phyloP scores from a whole-genome alignment of 305 asterid genomes.

The Rubia peregrina region DNA sequence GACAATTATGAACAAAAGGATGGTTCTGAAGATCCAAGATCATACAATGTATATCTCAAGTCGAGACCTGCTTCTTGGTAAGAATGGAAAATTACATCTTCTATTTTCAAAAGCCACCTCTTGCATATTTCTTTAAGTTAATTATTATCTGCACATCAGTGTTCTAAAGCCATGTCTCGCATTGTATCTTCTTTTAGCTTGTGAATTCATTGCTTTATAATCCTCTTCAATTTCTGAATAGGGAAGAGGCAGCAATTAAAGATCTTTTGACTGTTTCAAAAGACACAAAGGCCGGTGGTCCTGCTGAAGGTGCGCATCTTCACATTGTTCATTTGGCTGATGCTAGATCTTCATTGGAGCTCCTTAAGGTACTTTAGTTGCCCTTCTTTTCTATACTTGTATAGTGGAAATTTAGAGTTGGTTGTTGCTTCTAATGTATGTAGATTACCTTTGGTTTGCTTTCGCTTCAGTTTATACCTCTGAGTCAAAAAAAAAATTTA shows the following conservation, averaged over 20 bases:
- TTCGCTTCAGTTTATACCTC: neutral
- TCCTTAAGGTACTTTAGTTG: constrained; percentile 53
- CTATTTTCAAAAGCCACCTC: neutral
- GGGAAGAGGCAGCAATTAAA: constrained; percentile 90
- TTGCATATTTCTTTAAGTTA: neutral
- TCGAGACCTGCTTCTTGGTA: constrained; percentile 86
- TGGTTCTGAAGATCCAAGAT: constrained; percentile 42
- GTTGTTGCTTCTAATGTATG: neutral
- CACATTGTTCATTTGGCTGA: constrained; percentile 91
- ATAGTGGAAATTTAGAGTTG: neutral
- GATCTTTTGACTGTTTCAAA: constrained; percentile 57
- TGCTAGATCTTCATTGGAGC: constrained; percentile 68
- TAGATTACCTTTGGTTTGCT: neutral
- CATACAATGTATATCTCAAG: constrained; percentile 78
- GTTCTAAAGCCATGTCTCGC: neutral
- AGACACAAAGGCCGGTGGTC: constrained; percentile 64
- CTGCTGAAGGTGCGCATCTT: constrained; percentile 92
- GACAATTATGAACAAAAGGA: constrained; percentile 27
- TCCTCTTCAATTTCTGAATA: constrained; percentile 22
- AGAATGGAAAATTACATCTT: constrained; percentile 3
- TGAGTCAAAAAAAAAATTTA: too few relatives aligned
- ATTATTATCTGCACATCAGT: neutral
- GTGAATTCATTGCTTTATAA: constrained; percentile 2
- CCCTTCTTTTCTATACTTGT: neutral
- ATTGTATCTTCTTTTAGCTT: neutral